Conservation (phyloP, 345 rosid genomes). For the Eucalyptus sp. region DNA sequence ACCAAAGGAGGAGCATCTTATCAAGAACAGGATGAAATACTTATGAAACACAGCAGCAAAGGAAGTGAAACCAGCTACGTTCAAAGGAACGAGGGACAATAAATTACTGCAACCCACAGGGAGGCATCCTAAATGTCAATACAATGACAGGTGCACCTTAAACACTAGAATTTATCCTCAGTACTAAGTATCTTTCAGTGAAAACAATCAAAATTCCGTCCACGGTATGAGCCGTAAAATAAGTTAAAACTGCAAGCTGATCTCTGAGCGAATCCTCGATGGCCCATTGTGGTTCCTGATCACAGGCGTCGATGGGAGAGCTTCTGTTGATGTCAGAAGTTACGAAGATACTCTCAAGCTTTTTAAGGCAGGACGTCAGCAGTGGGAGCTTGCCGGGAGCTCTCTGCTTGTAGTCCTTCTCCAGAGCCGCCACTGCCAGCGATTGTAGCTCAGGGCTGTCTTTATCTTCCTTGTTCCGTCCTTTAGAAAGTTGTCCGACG, state of each 20-base stretch:
- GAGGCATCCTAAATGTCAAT: not conserved
- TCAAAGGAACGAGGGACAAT: not conserved
- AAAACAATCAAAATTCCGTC: not conserved
- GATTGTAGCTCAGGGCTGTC: conserved; percentile 70
- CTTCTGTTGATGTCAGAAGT: not conserved
- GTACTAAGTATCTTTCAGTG: not conserved
- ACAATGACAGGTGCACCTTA: not conserved
- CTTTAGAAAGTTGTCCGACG: conserved; percentile 64
- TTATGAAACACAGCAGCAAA: not conserved
- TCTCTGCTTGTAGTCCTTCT: conserved; percentile 80
- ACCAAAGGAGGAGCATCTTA: not conserved
- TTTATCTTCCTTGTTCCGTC: conserved; percentile 79
- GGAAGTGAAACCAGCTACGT: not conserved
- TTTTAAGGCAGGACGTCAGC: conserved; percentile 61
- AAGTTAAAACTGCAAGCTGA: not conserved
- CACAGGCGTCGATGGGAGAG: not conserved
- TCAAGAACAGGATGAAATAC: not conserved
- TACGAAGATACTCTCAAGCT: conserved; percentile 47
- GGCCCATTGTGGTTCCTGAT: not conserved
- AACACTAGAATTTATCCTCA: not conserved
- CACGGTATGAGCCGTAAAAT: not conserved
- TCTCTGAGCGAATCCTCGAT: not conserved
- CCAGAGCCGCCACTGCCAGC: conserved; percentile 56
- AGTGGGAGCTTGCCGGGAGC: conserved; percentile 57
- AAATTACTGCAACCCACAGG: not conserved